Evolutionary conservation across 495 filamentous ascomycete genomes (phyloP), one percentile per base, ranked within the genome.

Genomic region (Hyaloscypha bicolor): DNA sequence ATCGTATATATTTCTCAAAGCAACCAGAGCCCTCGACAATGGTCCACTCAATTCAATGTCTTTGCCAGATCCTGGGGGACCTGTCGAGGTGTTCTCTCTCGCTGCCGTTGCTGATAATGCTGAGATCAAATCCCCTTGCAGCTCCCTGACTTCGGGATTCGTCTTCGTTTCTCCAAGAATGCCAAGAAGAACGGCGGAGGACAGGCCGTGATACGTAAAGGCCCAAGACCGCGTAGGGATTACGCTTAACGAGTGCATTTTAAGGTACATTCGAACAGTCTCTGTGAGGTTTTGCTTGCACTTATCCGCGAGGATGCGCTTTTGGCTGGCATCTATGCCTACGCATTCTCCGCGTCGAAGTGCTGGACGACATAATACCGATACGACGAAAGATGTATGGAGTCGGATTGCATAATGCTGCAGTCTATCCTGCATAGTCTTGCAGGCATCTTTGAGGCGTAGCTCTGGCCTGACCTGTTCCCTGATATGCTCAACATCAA

Each of bases 201-300:
- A 86, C 22, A 91, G 79, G 9, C 85, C 85, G 60, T 89, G 86
- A 64, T 89, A 88, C 0, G 87, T 84, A 55, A 89, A 86, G 6
- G 87, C 85, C 88, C 88, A 91, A 16, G 85, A 88, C 25, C 87
- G 82, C 8, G 85, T 86, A 0, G 87, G 87, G 55, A 87, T 87
- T 1, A 87, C 80, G 6, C 87, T 88, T 65, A 89, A 77, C 69
- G 88, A 86, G 67, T 88, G 87, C 79, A 91, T 85, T 14, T 87
- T 86, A 8, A 89, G 77, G 73, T 90, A 91, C 77, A 89, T 88
- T 67, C 87, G 82, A 2, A 91, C 86, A 12, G 87, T 90, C 72
- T 90, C 87, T 8, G 83, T 82, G 11, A 91, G 73, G 71, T 87
- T 89, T 31, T 79, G 74, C 69, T 89, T 87, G 76, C 88, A 91